Percentiles rank a stretch among this genome's conserved stretches.
Evolutionary conservation across 176 grass and related monocot species (phyloP).

Genomic region (Lolium rigidum): DNA sequence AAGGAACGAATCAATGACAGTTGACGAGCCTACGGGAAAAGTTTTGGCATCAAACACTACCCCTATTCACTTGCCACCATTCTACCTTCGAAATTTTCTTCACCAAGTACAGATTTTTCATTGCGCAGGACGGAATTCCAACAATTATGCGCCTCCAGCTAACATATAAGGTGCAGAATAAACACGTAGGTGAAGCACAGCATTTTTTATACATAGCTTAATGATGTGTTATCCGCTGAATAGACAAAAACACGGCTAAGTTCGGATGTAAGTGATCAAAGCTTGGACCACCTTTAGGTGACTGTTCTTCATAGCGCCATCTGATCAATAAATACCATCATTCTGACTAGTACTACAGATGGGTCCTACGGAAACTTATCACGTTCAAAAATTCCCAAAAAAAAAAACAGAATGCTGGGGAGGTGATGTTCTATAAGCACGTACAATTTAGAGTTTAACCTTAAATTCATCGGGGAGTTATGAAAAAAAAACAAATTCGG

Average conservation of each 20-base stretch:
- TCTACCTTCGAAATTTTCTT: not conserved
- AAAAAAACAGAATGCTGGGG: not conserved
- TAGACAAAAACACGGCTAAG: not conserved
- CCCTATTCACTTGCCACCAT: conserved; percentile 3
- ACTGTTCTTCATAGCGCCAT: not conserved
- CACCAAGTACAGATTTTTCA: not conserved
- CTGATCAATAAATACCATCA: not conserved
- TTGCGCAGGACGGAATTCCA: not conserved
- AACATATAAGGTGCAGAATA: not conserved
- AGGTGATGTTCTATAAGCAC: not conserved
- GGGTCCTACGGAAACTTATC: not conserved
- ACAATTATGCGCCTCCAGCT: not conserved
- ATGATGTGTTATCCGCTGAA: not conserved
- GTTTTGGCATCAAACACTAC: conserved; percentile 11
- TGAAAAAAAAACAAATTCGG: not conserved
- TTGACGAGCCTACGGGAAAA: not conserved
- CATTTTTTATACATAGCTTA: not conserved
- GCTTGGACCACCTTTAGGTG: conserved; percentile 15
- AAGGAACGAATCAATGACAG: not conserved
- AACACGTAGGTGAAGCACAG: conserved; percentile 10
- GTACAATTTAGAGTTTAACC: not conserved
- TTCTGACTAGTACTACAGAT: not conserved
- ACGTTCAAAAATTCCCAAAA: not conserved
- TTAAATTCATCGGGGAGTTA: conserved; percentile 8
- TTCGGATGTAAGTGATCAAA: conserved; percentile 5